phyloP scores from a whole-genome alignment of 2,329 filamentous ascomycete genomes.

The Sordariomycetes sp. region DNA sequence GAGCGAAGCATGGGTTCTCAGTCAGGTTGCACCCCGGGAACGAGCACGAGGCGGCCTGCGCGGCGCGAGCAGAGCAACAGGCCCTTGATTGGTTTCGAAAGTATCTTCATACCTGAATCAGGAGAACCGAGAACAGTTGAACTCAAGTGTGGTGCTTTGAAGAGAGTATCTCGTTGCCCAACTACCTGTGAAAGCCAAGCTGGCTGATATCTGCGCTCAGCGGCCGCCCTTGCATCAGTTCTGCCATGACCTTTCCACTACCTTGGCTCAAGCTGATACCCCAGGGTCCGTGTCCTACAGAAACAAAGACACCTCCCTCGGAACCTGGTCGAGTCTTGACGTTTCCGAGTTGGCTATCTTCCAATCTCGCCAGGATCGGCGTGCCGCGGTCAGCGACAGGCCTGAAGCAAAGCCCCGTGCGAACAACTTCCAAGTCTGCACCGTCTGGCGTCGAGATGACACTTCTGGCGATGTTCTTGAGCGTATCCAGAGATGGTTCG shows the following conservation, averaged over 20 bases:
- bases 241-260: slow-evolving; percentile 61
- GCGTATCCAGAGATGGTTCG: slow-evolving; percentile 28
- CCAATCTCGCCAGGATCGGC: slow-evolving; percentile 53
- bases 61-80: slow-evolving; percentile 28
- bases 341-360: slow-evolving; percentile 44
- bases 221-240: slow-evolving; percentile 53
- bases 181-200: slow-evolving; percentile 8
- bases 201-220: slow-evolving; percentile 47
- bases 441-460: slow-evolving; percentile 35
- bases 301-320: slow-evolving; percentile 59
- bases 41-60: slow-evolving; percentile 21
- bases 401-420: slow-evolving; percentile 63
- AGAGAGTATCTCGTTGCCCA: too few relatives aligned
- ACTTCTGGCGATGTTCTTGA: slow-evolving; percentile 37
- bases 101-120: too few relatives aligned
- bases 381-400: slow-evolving; percentile 56
- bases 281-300: slow-evolving; percentile 70
- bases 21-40: slow-evolving; percentile 22
- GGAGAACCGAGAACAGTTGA: too few relatives aligned
- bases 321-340: slow-evolving; percentile 28
- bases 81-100: slow-evolving; percentile 23
- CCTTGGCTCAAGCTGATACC: slow-evolving; percentile 57
- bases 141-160: too few relatives aligned
- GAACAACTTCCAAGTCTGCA: slow-evolving; percentile 49
- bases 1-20: slow-evolving; percentile 31